Percentiles rank a stretch among this genome's conserved stretches.
Conservation (phyloP, 257 asterid species). For the Primulina tabacum region DNA sequence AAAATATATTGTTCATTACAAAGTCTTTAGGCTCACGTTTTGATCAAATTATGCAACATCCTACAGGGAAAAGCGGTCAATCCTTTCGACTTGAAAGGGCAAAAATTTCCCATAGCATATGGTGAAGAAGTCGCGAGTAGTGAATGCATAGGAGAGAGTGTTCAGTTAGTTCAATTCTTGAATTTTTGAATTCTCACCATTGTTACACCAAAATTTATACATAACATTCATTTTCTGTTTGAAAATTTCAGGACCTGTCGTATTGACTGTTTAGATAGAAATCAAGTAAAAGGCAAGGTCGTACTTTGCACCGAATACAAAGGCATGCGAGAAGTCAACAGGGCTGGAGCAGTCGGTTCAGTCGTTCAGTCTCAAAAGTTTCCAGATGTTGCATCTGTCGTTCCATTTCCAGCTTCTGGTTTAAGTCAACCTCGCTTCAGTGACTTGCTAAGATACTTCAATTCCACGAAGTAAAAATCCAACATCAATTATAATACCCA, state of each 20-base stretch:
- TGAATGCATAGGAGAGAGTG: not conserved
- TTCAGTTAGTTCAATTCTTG: not conserved
- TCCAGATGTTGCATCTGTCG: not conserved
- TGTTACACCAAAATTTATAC: not conserved
- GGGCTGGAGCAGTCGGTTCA: constrained; percentile 21
- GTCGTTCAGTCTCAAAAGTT: not conserved
- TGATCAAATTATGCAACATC: not conserved
- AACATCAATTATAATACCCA: not conserved
- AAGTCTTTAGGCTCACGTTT: not conserved
- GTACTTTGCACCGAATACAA: constrained; percentile 12
- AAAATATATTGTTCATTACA: too few relatives aligned
- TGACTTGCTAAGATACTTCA: not conserved
- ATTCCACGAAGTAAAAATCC: constrained; percentile 9
- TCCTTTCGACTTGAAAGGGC: constrained; percentile 21
- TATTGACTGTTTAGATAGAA: constrained; percentile 5
- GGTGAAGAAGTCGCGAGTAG: constrained; percentile 8
- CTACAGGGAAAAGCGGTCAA: constrained; percentile 26
- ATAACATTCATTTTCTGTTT: too few relatives aligned
- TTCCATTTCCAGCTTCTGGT: constrained; percentile 3
- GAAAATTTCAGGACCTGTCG: constrained; percentile 9
- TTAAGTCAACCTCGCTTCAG: not conserved
- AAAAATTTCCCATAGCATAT: constrained; percentile 14
- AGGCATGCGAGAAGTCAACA: constrained; percentile 3
- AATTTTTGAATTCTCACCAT: not conserved
- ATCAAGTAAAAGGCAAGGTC: constrained; percentile 28